A percentile compares a stretch with the other conserved stretches of the same genome.
Conservation (phyloP, 1,284 basidiomycete species). For the Fomitopsis pinicola region DNA sequence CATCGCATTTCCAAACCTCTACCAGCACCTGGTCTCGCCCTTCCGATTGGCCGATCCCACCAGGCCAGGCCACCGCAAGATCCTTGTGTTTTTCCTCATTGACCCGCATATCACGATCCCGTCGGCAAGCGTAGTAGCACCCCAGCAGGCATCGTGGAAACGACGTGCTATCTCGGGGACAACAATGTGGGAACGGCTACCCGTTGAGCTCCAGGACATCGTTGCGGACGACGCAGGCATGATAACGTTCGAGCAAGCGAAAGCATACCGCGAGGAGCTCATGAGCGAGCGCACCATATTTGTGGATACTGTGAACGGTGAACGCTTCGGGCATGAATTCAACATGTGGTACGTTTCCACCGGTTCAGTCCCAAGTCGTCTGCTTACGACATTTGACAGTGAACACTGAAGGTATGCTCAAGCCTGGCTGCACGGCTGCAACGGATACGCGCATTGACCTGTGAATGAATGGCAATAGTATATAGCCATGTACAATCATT, state of each 20-base stretch:
- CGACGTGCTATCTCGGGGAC: constrained; percentile 23
- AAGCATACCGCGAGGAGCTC: constrained; percentile 8
- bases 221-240: constrained; percentile 5
- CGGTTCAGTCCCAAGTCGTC: too few species aligned
- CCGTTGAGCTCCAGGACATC: constrained; percentile 9
- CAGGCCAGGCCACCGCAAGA: constrained; percentile 29
- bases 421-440: too few species aligned
- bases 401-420: too few species aligned
- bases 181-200: constrained; percentile 8
- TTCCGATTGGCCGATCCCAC: constrained; percentile 26
- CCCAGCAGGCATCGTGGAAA: constrained; percentile 6
- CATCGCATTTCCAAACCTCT: constrained; percentile 30
- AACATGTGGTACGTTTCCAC: constrained; percentile 10
- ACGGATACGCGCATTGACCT: too few species aligned
- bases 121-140: constrained; percentile 1
- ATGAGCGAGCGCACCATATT: constrained; percentile 14
- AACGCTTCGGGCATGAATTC: constrained; percentile 11
- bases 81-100: constrained; percentile 30
- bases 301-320: constrained; percentile 5
- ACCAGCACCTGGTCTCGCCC: constrained; percentile 31
- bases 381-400: too few species aligned
- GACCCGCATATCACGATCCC: constrained; percentile 18
- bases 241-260: constrained; percentile 10
- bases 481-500: too few species aligned
- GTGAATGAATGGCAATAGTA: too few species aligned